These are phyloP conservation scores for Gautieria morchelliformis DNA, from an alignment of 768 basidiomycete genomes.

Conservation along the genomic window DNA sequence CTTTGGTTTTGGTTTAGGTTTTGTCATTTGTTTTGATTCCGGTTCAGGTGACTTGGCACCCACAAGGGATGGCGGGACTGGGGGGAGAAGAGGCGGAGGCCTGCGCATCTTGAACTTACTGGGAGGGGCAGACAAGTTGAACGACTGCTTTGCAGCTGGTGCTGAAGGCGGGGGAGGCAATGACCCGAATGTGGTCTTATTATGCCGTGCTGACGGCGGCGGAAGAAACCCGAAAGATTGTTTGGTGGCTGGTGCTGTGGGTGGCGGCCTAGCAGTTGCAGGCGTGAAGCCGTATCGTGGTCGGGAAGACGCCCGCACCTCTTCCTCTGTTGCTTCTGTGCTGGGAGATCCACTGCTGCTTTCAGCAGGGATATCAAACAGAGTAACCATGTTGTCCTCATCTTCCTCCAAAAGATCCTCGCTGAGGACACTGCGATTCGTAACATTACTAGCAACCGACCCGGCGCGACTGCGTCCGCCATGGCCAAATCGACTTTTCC, in stretches of 20 bases:
- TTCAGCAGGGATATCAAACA: slow-evolving; percentile 1
- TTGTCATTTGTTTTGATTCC: background rate
- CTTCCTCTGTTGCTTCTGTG: slow-evolving; percentile 26
- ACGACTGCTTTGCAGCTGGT: slow-evolving; percentile 40
- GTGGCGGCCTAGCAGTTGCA: slow-evolving; percentile 16
- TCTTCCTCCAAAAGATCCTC: slow-evolving; percentile 79
- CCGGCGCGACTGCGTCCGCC: slow-evolving; percentile 55
- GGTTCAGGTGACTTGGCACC: slow-evolving; percentile 24
- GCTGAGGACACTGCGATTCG: slow-evolving; percentile 59
- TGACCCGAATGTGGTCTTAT: slow-evolving; percentile 49
- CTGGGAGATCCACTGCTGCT: slow-evolving; percentile 12
- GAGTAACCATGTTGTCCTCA: slow-evolving; percentile 36
- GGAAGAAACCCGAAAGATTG: slow-evolving; percentile 19
- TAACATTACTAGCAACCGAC: slow-evolving; percentile 64
- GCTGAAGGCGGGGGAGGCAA: slow-evolving; percentile 46
- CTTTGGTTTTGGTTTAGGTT: background rate
- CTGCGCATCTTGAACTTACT: slow-evolving; percentile 45
- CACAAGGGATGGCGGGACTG: slow-evolving; percentile 67
- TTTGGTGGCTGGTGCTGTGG: slow-evolving; percentile 10
- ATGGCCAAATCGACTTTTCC: slow-evolving; percentile 50
- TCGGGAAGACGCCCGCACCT: slow-evolving; percentile 15
- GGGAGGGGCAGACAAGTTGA: slow-evolving; percentile 20
- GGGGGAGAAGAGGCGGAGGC: slow-evolving; percentile 54
- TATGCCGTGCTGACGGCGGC: slow-evolving; percentile 47
- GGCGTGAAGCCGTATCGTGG: slow-evolving; percentile 14